Conservation (phyloP, 1,284 basidiomycete species). For the Meripilus lineatus region DNA sequence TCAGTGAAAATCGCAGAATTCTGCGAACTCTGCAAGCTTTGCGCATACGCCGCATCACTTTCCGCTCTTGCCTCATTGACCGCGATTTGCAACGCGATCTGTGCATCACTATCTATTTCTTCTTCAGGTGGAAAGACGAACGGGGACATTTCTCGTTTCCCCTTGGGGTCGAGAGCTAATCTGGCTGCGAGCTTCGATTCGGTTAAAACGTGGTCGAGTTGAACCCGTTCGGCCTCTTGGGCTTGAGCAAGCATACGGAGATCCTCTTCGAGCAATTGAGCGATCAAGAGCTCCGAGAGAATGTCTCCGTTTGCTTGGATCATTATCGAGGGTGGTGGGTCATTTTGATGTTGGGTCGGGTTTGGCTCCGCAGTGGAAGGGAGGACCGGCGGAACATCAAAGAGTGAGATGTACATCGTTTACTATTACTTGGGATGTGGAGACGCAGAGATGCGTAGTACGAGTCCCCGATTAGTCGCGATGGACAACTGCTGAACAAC, state of each 20-base stretch:
- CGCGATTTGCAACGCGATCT: constrained; percentile 28
- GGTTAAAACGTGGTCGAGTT: constrained; percentile 25
- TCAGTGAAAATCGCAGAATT: constrained; percentile 22
- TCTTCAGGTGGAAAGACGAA: constrained; percentile 2
- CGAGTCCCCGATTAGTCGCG: no score
- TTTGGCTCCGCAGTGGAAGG: no score
- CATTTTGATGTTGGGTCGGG: no score
- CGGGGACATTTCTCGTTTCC: no score
- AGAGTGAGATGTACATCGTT: no score
- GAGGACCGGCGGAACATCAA: no score
- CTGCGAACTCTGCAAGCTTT: constrained; percentile 27
- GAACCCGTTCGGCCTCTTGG: constrained; percentile 29
- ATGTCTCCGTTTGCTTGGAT: no score
- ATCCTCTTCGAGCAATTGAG: constrained; percentile 33
- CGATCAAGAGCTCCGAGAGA: constrained; percentile 23
- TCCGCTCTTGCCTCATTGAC: constrained; percentile 25
- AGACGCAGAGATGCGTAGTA: no score
- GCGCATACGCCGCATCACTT: constrained; percentile 31
- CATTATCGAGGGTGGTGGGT: no score
- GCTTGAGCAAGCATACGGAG: constrained; percentile 20
- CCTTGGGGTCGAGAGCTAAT: constrained; percentile 18
- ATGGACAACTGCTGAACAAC: no score
- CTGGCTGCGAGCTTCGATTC: constrained; percentile 17
- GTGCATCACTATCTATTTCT: constrained; percentile 19
- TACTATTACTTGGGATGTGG: no score